These are phyloP conservation scores for Cenococcum geophilum DNA, from an alignment of 495 filamentous ascomycete species.

Conservation along the genomic window DNA sequence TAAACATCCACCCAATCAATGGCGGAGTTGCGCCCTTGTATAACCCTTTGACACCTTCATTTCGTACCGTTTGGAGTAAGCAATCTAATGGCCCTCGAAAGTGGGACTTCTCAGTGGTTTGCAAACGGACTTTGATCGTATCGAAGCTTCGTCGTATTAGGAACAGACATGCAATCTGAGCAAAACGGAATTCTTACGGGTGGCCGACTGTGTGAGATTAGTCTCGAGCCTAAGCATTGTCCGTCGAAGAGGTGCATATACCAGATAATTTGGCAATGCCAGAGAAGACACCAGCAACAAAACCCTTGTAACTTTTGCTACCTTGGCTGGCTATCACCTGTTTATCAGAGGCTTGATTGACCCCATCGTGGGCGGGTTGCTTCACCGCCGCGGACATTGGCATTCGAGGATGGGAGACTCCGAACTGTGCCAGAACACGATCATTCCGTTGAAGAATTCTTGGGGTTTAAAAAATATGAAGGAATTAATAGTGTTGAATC, in stretches of 20 bases:
- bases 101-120: slow-evolving; percentile 69
- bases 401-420: not conserved
- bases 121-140: slow-evolving; percentile 91
- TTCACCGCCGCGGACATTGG: slow-evolving; percentile 29
- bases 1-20: slow-evolving; percentile 94
- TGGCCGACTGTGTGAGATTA: slow-evolving; percentile 52
- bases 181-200: slow-evolving; percentile 50
- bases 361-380: slow-evolving; percentile 5
- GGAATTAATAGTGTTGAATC: not conserved
- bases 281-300: slow-evolving; percentile 89
- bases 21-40: slow-evolving; percentile 93
- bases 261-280: slow-evolving; percentile 86
- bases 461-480: not conserved
- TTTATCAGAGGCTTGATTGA: slow-evolving; percentile 9
- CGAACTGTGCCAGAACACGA: not conserved
- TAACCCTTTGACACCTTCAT: slow-evolving; percentile 70
- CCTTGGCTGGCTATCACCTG: slow-evolving; percentile 11
- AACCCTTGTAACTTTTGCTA: slow-evolving; percentile 68
- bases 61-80: slow-evolving; percentile 67
- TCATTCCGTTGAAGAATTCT: slow-evolving; percentile 3
- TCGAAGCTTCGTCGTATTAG: slow-evolving; percentile 57
- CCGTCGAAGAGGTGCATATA: slow-evolving; percentile 39
- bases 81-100: slow-evolving; percentile 88
- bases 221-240: not conserved
- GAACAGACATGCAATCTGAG: not conserved